Conservation (phyloP, 2,329 filamentous ascomycete species). For the Xylaria polymorpha region DNA sequence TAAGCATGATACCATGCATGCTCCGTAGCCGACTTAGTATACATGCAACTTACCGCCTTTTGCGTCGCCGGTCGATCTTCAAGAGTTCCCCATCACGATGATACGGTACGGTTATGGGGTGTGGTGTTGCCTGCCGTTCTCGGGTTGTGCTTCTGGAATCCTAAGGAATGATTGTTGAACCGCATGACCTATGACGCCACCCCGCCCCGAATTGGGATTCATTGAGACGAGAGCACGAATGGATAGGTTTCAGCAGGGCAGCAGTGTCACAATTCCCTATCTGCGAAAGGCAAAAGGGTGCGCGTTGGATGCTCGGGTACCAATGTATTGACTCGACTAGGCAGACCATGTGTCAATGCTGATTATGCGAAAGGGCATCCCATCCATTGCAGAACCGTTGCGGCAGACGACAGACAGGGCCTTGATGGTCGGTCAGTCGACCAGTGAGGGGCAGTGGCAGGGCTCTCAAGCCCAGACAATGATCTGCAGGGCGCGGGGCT, state of each 20-base stretch:
- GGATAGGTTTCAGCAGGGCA: not conserved
- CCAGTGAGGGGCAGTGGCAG: conserved; percentile 1
- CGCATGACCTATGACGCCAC: conserved; percentile 34
- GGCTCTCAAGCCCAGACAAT: conserved; percentile 20
- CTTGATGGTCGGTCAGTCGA: conserved; percentile 12
- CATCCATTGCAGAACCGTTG: conserved; percentile 4
- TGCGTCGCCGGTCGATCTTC: conserved; percentile 27
- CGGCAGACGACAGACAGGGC: not conserved
- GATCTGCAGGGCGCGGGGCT: conserved; percentile 36
- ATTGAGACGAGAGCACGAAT: conserved; percentile 9
- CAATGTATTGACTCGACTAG: not conserved
- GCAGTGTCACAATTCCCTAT: conserved; percentile 25
- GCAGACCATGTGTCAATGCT: conserved; percentile 26
- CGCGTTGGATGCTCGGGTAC: conserved; percentile 11
- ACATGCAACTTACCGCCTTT: conserved; percentile 36
- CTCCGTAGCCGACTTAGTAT: conserved; percentile 9
- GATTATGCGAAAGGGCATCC: conserved; percentile 24
- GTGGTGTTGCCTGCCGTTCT: conserved; percentile 13
- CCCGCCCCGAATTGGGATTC: not conserved
- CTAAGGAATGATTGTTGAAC: conserved; percentile 8
- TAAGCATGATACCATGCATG: conserved; percentile 17
- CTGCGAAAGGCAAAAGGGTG: conserved; percentile 9
- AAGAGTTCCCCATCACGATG: conserved; percentile 5
- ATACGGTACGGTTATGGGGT: conserved; percentile 4
- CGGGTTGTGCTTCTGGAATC: conserved; percentile 15